Conservation (phyloP, 495 filamentous ascomycete species). For the Talaromyces stipitatus region DNA sequence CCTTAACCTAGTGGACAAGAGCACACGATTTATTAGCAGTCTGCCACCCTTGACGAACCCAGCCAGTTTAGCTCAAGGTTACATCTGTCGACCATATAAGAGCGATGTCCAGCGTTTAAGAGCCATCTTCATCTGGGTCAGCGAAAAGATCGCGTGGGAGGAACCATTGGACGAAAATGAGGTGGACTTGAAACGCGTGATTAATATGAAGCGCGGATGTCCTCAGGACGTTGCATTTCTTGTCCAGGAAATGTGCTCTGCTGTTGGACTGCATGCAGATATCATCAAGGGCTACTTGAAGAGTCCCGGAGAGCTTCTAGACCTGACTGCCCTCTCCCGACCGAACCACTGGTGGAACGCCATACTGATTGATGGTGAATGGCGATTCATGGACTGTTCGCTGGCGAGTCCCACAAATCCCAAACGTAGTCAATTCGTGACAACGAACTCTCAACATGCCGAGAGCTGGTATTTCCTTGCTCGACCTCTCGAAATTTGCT, state of each 20-base stretch:
- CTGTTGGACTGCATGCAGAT: slow-evolving; percentile 82
- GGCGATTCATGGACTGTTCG: slow-evolving; percentile 94
- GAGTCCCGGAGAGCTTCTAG: slow-evolving; percentile 73
- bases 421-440: slow-evolving; percentile 65
- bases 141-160: slow-evolving; percentile 95
- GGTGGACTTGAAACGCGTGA: slow-evolving; percentile 71
- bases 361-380: slow-evolving; percentile 86
- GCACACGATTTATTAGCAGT: slow-evolving; percentile 80
- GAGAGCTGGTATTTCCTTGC: slow-evolving; percentile 90
- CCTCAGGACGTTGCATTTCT: slow-evolving; percentile 86
- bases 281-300: slow-evolving; percentile 85
- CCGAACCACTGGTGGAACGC: slow-evolving; percentile 99
- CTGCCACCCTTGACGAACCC: slow-evolving; percentile 87
- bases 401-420: slow-evolving; percentile 88
- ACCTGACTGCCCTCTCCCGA: slow-evolving; percentile 60
- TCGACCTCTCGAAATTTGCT: slow-evolving; percentile 80
- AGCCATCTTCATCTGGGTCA: slow-evolving; percentile 94
- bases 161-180: slow-evolving; percentile 73
- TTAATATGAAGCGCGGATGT: slow-evolving; percentile 77
- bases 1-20: slow-evolving; percentile 85
- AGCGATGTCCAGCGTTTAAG: slow-evolving; percentile 89
- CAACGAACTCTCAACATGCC: slow-evolving; percentile 55
- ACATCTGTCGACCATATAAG: slow-evolving; percentile 89
- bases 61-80: slow-evolving; percentile 76
- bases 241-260: slow-evolving; percentile 87